A percentile compares a stretch with the other conserved stretches of the same genome.
Conservation (phyloP, 2,329 filamentous ascomycete genomes). For the Aspergillus fumigatus region DNA sequence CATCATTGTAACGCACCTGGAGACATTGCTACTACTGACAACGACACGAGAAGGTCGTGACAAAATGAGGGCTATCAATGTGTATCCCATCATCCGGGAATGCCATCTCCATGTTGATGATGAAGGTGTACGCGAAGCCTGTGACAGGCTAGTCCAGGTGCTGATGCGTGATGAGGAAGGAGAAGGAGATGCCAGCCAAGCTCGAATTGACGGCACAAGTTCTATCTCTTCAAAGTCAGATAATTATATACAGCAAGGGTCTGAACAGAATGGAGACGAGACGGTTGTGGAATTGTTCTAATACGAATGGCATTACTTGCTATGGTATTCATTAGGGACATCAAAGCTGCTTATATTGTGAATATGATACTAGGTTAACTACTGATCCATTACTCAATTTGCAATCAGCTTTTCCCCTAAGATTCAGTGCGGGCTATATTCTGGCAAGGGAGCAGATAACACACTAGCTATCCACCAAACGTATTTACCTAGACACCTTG, state of each 20-base stretch:
- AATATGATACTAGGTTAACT: background rate
- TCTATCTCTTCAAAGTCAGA: background rate
- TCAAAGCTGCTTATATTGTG: background rate
- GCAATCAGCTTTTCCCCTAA: background rate
- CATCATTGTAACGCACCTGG: conserved; percentile 81
- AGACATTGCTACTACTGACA: conserved; percentile 79
- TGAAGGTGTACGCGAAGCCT: conserved; percentile 76
- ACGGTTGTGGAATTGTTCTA: conserved; percentile 45
- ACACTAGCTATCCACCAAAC: background rate
- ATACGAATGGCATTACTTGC: conserved; percentile 2
- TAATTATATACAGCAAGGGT: conserved; percentile 11
- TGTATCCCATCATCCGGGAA: conserved; percentile 87
- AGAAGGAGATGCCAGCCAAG: conserved; percentile 40
- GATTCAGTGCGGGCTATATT: background rate
- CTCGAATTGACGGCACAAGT: conserved; percentile 21
- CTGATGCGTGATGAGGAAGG: conserved; percentile 74
- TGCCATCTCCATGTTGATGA: conserved; percentile 73
- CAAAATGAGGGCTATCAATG: conserved; percentile 67
- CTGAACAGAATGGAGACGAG: conserved; percentile 42
- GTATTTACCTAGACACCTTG: too few species aligned
- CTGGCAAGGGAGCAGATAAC: background rate
- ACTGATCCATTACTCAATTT: background rate
- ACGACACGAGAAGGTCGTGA: conserved; percentile 73
- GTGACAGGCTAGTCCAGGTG: conserved; percentile 85
- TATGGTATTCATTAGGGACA: background rate